These are phyloP conservation scores for Plantago major DNA, from an alignment of 257 asterid genomes.

Conservation along the genomic window DNA sequence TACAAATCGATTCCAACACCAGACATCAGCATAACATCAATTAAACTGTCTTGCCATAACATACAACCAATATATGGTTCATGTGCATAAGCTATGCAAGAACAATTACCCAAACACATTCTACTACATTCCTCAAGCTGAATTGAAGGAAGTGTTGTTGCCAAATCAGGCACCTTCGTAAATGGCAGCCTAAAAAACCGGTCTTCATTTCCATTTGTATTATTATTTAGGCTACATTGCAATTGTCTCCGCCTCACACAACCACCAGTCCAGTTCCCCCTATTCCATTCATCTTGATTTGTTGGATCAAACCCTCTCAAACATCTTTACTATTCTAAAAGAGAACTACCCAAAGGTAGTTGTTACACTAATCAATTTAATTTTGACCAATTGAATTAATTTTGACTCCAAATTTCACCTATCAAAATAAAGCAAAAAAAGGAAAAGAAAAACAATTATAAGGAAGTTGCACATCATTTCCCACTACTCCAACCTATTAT, in stretches of 20 bases:
- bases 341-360: too few relatives aligned
- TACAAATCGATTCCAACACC: constrained; percentile 15
- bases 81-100: too few relatives aligned
- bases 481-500: too few relatives aligned
- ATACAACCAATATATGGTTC: too few relatives aligned
- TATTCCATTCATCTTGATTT: constrained; percentile 25
- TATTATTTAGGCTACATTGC: constrained; percentile 16
- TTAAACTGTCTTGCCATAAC: not conserved
- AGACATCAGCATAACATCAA: constrained; percentile 19
- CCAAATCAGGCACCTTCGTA: constrained; percentile 41
- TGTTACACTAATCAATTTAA: too few relatives aligned
- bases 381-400: too few relatives aligned
- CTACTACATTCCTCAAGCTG: constrained; percentile 25
- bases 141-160: constrained; percentile 11
- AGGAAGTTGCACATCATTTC: too few relatives aligned
- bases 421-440: too few relatives aligned
- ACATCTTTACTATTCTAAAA: too few relatives aligned
- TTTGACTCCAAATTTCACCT: too few relatives aligned
- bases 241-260: constrained; percentile 26
- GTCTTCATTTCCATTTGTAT: constrained; percentile 4
- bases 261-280: constrained; percentile 43
- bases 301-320: constrained; percentile 38
- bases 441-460: too few relatives aligned
- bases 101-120: not conserved
- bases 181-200: constrained; percentile 26